Evolutionary conservation across 768 basidiomycete species (phyloP).

Genomic region (Leccinum boreale): DNA sequence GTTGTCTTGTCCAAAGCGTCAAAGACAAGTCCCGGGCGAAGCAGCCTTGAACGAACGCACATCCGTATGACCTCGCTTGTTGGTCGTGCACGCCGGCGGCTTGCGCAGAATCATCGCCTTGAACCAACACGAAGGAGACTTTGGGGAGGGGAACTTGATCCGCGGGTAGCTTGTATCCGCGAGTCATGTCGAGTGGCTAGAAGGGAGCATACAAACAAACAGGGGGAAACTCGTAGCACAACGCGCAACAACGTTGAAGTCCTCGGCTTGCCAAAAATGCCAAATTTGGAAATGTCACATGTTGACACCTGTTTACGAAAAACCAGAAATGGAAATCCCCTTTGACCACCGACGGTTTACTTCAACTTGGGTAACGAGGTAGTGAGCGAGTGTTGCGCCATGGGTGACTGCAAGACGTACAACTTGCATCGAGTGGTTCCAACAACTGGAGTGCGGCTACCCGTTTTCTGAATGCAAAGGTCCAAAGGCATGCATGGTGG

Average conservation of each 20-base stretch:
- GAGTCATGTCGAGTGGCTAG: slow-evolving; percentile 32
- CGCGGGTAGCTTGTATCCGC: slow-evolving; percentile 36
- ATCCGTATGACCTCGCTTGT: slow-evolving; percentile 68
- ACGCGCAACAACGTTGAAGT: slow-evolving; percentile 13
- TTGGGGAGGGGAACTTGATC: slow-evolving; percentile 50
- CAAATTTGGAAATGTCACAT: slow-evolving; percentile 17
- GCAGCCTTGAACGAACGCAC: slow-evolving; percentile 40
- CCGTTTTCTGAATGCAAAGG: background rate
- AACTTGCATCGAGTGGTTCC: background rate
- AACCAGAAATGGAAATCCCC: slow-evolving; percentile 13
- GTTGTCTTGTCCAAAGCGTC: slow-evolving; percentile 43
- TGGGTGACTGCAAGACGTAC: background rate
- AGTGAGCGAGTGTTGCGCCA: background rate
- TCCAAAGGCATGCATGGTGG: background rate
- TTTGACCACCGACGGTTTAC: background rate
- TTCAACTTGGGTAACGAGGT: too few species aligned
- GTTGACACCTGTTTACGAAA: slow-evolving; percentile 13
- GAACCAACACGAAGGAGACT: slow-evolving; percentile 62
- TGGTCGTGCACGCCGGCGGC: slow-evolving; percentile 62
- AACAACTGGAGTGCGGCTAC: background rate
- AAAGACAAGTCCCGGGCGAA: slow-evolving; percentile 1
- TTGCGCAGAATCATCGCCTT: slow-evolving; percentile 59
- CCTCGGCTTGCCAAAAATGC: slow-evolving; percentile 4
- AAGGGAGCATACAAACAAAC: slow-evolving; percentile 1
- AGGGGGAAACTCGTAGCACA: slow-evolving; percentile 13